These are phyloP conservation scores for Cercospora brassicicola DNA, from an alignment of 2,329 filamentous ascomycete species.

Conservation along the genomic window DNA sequence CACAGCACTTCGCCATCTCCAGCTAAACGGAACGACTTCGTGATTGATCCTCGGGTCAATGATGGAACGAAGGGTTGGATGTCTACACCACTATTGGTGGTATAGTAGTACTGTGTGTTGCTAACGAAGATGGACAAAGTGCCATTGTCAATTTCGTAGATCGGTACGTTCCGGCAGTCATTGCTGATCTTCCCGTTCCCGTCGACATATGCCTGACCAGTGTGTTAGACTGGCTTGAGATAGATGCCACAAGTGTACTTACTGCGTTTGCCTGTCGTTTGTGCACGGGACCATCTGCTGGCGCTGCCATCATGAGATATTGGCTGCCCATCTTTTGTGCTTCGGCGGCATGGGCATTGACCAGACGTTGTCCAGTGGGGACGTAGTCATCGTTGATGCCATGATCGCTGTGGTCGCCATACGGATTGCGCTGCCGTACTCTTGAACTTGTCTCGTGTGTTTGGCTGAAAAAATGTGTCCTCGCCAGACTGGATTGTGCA, in stretches of 20 bases:
- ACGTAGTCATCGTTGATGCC: not conserved
- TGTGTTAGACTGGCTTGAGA: not conserved
- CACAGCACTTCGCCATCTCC: constrained; percentile 1
- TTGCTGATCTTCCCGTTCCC: constrained; percentile 29
- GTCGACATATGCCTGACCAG: constrained; percentile 20
- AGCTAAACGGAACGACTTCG: not conserved
- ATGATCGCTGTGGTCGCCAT: not conserved
- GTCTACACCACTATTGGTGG: constrained; percentile 1
- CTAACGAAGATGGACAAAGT: not conserved
- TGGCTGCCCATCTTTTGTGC: not conserved
- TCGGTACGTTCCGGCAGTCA: constrained; percentile 4
- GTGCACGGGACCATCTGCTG: not conserved
- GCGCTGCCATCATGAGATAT: not conserved
- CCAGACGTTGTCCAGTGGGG: not conserved
- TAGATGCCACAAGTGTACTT: not conserved
- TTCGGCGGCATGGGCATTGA: not conserved
- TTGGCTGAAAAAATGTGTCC: not conserved
- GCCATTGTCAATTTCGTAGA: constrained; percentile 11
- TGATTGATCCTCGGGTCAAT: not conserved
- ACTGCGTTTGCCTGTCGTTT: not conserved
- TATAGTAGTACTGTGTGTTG: constrained; percentile 7
- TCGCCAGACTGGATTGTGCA: not conserved
- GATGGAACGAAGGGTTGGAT: constrained; percentile 6
- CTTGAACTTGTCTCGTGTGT: not conserved
- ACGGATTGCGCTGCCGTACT: not conserved